Evolutionary conservation across 768 basidiomycete genomes (phyloP).

Genomic region (Suillus brevipes): DNA sequence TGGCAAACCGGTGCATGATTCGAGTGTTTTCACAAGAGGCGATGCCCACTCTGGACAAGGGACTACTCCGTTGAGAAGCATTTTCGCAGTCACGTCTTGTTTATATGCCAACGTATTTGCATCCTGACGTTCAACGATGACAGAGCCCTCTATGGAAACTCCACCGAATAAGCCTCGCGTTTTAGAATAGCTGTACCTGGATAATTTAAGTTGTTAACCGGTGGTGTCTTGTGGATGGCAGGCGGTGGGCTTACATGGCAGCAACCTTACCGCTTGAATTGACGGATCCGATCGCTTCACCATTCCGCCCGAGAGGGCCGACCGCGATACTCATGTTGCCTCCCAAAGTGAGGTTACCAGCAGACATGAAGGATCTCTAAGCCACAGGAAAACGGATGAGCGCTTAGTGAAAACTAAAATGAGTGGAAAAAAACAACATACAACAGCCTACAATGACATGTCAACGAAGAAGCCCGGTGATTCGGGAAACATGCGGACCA

Average conservation of each 20-base stretch:
- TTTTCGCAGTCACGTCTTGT: constrained; percentile 70
- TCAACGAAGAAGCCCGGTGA: constrained; percentile 2
- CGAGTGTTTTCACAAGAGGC: constrained; percentile 72
- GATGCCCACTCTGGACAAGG: constrained; percentile 78
- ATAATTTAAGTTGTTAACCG: constrained; percentile 1
- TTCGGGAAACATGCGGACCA: constrained; percentile 13
- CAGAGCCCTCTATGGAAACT: constrained; percentile 82
- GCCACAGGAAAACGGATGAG: constrained; percentile 11
- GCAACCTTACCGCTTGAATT: constrained; percentile 86
- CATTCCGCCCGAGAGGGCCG: constrained; percentile 91
- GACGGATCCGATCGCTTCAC: constrained; percentile 83
- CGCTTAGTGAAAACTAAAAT: constrained; percentile 3
- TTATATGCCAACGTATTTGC: constrained; percentile 83
- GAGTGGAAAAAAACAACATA: constrained; percentile 41
- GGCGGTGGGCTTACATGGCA: constrained; percentile 64
- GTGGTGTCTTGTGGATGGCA: constrained; percentile 9
- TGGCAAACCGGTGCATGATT: constrained; percentile 69
- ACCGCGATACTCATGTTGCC: constrained; percentile 89
- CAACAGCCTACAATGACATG: constrained; percentile 52
- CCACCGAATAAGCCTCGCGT: constrained; percentile 94
- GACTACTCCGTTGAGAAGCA: constrained; percentile 77
- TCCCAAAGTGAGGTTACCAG: constrained; percentile 86
- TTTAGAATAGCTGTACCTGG: constrained; percentile 88
- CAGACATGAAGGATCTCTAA: constrained; percentile 89
- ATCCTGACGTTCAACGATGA: constrained; percentile 93